These are phyloP conservation scores for Paramecium octaurelia DNA, from an alignment of 73 alveolate species.

Conservation along the genomic window DNA sequence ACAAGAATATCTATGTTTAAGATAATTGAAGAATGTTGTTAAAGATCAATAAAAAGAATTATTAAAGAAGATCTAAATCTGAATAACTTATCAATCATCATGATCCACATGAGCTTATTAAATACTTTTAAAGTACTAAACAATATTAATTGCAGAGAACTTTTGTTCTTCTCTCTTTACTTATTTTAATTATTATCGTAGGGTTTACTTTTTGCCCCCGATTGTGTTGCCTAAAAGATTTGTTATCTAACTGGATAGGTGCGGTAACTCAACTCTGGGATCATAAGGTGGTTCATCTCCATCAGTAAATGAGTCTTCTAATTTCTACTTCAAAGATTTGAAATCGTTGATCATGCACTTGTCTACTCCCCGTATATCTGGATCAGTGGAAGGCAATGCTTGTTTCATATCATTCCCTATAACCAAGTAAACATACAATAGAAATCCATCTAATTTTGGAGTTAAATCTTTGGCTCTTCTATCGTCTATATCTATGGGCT, in stretches of 20 bases:
- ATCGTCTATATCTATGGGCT: slow-evolving; percentile 7
- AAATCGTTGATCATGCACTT: slow-evolving; percentile 25
- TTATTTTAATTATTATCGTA: slow-evolving; percentile 4
- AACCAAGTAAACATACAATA: background rate
- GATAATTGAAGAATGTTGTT: background rate
- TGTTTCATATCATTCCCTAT: slow-evolving; percentile 33
- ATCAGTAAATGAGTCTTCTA: slow-evolving; percentile 41
- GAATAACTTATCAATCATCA: background rate
- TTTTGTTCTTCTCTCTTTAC: background rate
- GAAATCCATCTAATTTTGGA: background rate
- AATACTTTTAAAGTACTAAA: background rate
- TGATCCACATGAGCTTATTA: slow-evolving; percentile 7
- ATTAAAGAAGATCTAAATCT: background rate
- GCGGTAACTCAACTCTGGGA: slow-evolving; percentile 25
- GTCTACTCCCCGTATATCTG: background rate
- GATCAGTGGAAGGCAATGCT: background rate
- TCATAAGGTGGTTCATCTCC: slow-evolving; percentile 36
- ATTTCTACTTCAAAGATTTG: slow-evolving; percentile 13
- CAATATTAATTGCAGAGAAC: slow-evolving; percentile 15
- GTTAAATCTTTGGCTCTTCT: background rate
- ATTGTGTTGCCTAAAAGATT: background rate
- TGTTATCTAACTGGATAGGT: background rate
- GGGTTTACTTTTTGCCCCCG: background rate
- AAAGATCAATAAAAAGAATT: background rate
- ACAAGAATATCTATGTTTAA: background rate